A percentile compares a stretch with the other conserved stretches of the same genome.
These are phyloP conservation scores for Leucocoprinus birnbaumii DNA, from an alignment of 768 basidiomycete species.

Conservation along the genomic window DNA sequence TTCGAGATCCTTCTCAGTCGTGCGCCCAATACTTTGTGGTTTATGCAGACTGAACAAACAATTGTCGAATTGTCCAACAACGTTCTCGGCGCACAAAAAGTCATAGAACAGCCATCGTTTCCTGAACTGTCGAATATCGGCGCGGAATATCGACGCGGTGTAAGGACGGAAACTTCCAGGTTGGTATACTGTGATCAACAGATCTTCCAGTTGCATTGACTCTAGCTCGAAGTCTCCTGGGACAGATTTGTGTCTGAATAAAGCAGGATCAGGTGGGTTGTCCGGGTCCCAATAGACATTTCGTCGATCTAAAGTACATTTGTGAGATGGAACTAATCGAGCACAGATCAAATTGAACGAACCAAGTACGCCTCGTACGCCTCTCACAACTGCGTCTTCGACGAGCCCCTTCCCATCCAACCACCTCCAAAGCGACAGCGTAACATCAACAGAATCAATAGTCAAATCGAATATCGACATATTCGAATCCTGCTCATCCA, in stretches of 20 bases:
- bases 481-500: conserved; percentile 56
- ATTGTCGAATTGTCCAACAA: conserved; percentile 97
- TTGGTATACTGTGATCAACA: conserved; percentile 92
- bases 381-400: conserved; percentile 87
- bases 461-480: conserved; percentile 92
- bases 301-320: conserved; percentile 66
- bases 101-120: conserved; percentile 98
- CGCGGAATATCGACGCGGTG: conserved; percentile 90
- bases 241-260: conserved; percentile 69
- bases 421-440: conserved; percentile 88
- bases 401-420: conserved; percentile 93
- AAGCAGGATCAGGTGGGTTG: conserved; percentile 74
- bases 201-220: conserved; percentile 86
- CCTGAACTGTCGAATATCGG: conserved; percentile 77
- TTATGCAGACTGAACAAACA: conserved; percentile 95
- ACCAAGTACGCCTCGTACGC: conserved; percentile 93
- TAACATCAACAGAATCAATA: conserved; percentile 94
- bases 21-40: conserved; percentile 93
- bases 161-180: conserved; percentile 91
- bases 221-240: conserved; percentile 93
- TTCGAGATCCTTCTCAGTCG: conserved; percentile 80
- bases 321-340: not conserved
- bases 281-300: conserved; percentile 84
- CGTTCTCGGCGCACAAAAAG: conserved; percentile 88
- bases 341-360: conserved; percentile 20